Evolutionary conservation across 2,329 filamentous ascomycete genomes (phyloP).

Genomic region (Aspergillus pseudoviridinutans): DNA sequence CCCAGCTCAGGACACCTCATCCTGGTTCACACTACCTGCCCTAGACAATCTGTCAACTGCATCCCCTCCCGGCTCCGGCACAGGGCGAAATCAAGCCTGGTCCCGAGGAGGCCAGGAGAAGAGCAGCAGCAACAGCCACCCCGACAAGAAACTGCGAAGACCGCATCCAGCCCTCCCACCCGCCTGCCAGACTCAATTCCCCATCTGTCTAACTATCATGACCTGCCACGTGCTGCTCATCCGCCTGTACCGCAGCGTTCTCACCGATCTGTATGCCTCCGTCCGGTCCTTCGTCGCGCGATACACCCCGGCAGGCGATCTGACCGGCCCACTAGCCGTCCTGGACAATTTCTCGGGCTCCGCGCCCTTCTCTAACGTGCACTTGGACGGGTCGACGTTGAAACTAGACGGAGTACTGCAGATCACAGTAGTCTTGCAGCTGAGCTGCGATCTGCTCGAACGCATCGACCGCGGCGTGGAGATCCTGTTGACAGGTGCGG

Average conservation of each 20-base stretch:
- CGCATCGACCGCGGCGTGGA: neutral
- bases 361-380: neutral
- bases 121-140: too few relatives aligned
- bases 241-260: neutral
- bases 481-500: neutral
- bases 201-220: slow-evolving; percentile 1
- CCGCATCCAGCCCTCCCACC: neutral
- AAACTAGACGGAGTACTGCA: neutral
- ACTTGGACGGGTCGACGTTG: neutral
- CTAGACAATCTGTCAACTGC: too few relatives aligned
- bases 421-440: neutral
- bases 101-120: too few relatives aligned
- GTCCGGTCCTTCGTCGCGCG: neutral
- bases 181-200: slow-evolving; percentile 1
- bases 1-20: too few relatives aligned
- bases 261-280: neutral
- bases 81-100: too few relatives aligned
- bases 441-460: neutral
- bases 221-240: slow-evolving; percentile 1
- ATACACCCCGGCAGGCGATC: neutral
- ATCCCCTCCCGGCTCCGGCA: too few relatives aligned
- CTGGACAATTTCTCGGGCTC: neutral
- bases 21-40: too few relatives aligned
- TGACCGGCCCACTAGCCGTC: neutral
- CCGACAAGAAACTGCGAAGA: too few relatives aligned